Conservation (phyloP, 805 yeast genomes). For the Hanseniaspora taiwanica region DNA sequence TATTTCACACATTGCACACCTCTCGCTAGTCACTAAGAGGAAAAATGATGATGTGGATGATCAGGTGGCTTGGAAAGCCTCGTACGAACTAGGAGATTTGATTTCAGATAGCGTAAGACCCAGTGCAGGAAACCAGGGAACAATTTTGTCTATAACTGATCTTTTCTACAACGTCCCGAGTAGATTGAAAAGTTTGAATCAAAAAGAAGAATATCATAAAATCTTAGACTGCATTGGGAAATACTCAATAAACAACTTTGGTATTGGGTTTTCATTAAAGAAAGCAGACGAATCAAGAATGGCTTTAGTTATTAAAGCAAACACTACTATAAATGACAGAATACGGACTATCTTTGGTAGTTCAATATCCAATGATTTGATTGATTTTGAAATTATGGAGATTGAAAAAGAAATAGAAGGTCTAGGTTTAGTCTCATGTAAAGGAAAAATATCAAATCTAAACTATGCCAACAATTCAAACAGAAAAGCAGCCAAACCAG, state of each 20-base stretch:
- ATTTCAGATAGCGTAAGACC: conserved; percentile 43
- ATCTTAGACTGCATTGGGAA: conserved; percentile 74
- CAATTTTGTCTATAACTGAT: conserved; percentile 76
- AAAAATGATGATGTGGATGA: conserved; percentile 12
- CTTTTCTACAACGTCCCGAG: conserved; percentile 81
- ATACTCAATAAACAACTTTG: conserved; percentile 62
- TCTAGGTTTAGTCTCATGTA: conserved; percentile 38
- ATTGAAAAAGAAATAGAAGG: conserved; percentile 10
- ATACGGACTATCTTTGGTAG: conserved; percentile 65
- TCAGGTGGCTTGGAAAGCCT: conserved; percentile 54
- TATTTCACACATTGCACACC: conserved; percentile 77
- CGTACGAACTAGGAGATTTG: conserved; percentile 55
- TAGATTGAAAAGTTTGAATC: conserved; percentile 49
- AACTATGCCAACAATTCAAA: conserved; percentile 37
- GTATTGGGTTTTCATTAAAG: conserved; percentile 68
- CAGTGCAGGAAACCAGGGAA: conserved; percentile 78
- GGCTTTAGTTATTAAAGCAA: conserved; percentile 45
- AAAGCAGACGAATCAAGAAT: conserved; percentile 64
- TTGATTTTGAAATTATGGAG: conserved; percentile 31
- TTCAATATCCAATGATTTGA: conserved; percentile 48
- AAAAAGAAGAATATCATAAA: conserved; percentile 61
- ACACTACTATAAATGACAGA: conserved; percentile 43
- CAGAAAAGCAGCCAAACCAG: conserved; percentile 44
- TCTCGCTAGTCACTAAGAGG: conserved; percentile 69
- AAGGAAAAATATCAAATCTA: conserved; percentile 57